Evolutionary conservation across 2,329 filamentous ascomycete species (phyloP).

Genomic region (Aspergillus transmontanensis): DNA sequence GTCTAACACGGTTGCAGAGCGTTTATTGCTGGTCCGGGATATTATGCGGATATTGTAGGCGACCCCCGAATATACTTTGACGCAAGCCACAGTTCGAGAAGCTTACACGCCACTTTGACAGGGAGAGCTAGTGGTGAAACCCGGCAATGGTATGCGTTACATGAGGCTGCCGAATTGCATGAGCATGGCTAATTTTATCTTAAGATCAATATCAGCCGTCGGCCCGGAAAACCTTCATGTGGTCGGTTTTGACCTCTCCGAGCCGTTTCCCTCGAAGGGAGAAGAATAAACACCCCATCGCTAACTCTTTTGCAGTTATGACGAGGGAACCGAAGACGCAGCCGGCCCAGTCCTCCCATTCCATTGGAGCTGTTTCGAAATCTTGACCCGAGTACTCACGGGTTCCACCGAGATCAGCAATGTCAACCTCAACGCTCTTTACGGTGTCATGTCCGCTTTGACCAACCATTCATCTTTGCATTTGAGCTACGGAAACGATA

Average conservation of each 20-base stretch:
- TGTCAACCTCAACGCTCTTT: constrained; percentile 20
- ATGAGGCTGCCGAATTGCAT: not conserved
- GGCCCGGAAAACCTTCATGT: constrained; percentile 16
- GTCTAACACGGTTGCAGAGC: constrained; percentile 12
- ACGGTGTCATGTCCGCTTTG: constrained; percentile 18
- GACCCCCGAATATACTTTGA: not conserved
- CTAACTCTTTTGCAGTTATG: constrained; percentile 20
- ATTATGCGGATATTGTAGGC: constrained; percentile 25
- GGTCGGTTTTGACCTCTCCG: constrained; percentile 12
- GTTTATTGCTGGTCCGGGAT: constrained; percentile 23
- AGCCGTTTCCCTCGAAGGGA: not conserved
- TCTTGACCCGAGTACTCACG: constrained; percentile 21
- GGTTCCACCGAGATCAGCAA: constrained; percentile 14
- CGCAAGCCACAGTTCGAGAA: too few species aligned
- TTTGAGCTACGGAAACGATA: constrained; percentile 22
- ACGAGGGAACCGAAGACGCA: constrained; percentile 20
- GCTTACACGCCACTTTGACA: constrained; percentile 9
- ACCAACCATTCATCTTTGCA: constrained; percentile 20
- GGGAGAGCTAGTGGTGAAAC: constrained; percentile 25
- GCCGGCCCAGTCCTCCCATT: constrained; percentile 25
- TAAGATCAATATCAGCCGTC: not conserved
- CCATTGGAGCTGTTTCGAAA: constrained; percentile 26
- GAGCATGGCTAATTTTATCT: not conserved
- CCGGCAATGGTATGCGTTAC: constrained; percentile 10
- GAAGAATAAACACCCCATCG: not conserved